phyloP scores from a whole-genome alignment of 768 basidiomycete genomes.

The Russula abietina region DNA sequence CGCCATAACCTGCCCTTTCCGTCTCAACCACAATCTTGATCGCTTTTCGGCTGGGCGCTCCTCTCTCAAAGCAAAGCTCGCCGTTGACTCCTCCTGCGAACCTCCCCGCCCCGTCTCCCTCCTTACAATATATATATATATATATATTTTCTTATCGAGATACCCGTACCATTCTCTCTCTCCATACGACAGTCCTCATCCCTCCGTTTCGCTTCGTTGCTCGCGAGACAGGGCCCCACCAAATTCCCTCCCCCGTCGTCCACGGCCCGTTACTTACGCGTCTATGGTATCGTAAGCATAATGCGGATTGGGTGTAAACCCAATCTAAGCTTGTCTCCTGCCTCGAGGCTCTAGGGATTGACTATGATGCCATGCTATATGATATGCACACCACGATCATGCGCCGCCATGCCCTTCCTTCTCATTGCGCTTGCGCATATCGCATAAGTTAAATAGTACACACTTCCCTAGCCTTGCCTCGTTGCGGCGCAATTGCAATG shows the following conservation, averaged over 20 bases:
- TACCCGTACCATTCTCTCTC: neutral
- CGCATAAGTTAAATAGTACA: too few species aligned
- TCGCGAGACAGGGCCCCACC: slow-evolving; percentile 1
- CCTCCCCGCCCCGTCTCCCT: neutral
- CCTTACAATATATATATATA: too few species aligned
- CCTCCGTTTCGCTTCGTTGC: neutral
- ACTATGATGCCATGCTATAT: neutral
- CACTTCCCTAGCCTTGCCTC: neutral
- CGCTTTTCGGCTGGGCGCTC: neutral
- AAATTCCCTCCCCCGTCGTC: neutral
- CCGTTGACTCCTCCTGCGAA: neutral
- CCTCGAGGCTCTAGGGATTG: neutral
- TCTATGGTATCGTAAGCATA: slow-evolving; percentile 3
- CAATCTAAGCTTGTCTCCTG: neutral
- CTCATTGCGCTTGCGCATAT: neutral
- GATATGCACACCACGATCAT: slow-evolving; percentile 8
- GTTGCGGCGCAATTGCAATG: slow-evolving; percentile 12
- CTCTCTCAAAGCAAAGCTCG: too few species aligned
- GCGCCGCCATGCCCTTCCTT: slow-evolving; percentile 5
- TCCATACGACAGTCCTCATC: neutral
- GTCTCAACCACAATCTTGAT: neutral
- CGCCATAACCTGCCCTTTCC: too few species aligned
- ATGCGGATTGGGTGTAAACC: neutral
- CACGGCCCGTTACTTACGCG: slow-evolving; percentile 14
- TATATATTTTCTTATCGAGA: slow-evolving; percentile 9